phyloP scores from a whole-genome alignment of 306 rosid species.

The Crotalaria pallida region DNA sequence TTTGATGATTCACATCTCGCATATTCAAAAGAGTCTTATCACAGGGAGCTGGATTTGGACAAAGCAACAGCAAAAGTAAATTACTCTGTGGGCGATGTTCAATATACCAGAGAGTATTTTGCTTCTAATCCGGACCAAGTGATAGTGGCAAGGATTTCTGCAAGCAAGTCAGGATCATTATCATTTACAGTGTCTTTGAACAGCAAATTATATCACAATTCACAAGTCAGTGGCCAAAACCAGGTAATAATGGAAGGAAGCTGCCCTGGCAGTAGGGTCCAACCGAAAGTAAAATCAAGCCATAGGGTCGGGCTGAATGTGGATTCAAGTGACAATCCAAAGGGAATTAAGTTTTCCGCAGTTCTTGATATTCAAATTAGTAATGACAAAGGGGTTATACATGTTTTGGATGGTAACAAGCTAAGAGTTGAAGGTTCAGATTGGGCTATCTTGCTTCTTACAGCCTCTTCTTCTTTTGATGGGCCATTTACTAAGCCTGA shows the following conservation, averaged over 20 bases:
- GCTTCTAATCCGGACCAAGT: slow-evolving; percentile 77
- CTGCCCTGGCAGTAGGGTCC: slow-evolving; percentile 53
- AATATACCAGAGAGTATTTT: slow-evolving; percentile 81
- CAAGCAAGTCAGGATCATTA: slow-evolving; percentile 62
- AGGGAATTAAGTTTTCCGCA: slow-evolving; percentile 75
- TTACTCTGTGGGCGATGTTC: slow-evolving; percentile 64
- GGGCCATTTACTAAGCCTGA: slow-evolving; percentile 74
- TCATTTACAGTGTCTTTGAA: slow-evolving; percentile 66
- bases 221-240: slow-evolving; percentile 40
- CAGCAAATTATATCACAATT: slow-evolving; percentile 64
- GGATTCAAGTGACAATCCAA: slow-evolving; percentile 37
- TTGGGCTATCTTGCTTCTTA: slow-evolving; percentile 65
- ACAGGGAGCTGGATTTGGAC: slow-evolving; percentile 76
- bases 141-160: slow-evolving; percentile 60
- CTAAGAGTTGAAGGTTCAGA: slow-evolving; percentile 70
- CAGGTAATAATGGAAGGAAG: slow-evolving; percentile 70
- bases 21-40: slow-evolving; percentile 54
- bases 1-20: slow-evolving; percentile 65
- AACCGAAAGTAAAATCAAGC: slow-evolving; percentile 38
- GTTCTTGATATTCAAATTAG: slow-evolving; percentile 77
- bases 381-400: slow-evolving; percentile 49
- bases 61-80: slow-evolving; percentile 63
- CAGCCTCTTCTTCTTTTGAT: slow-evolving; percentile 74
- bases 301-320: slow-evolving; percentile 50
- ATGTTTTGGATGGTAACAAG: slow-evolving; percentile 59